Base-by-base conservation (phyloP, 75 land plant species). In the Gnetum montanum region DNA sequence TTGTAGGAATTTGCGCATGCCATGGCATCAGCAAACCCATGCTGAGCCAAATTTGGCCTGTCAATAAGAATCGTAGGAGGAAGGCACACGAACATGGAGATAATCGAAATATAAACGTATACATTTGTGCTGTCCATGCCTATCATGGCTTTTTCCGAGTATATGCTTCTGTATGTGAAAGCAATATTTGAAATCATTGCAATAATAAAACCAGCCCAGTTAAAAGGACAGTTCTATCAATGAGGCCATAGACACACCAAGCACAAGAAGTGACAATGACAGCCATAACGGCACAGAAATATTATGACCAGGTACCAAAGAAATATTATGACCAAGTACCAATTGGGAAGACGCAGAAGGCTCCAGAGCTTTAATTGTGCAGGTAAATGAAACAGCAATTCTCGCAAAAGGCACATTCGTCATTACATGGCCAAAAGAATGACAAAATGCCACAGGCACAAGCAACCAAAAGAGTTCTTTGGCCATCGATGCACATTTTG, bases 111-210 rank as follows among this genome's bases (percentile, higher is more conserved):
- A 60, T 92, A 92, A 5, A 93, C 97, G 72, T 92, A 92, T 26
- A 92, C 56, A 63, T 92, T 92, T 15, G 97, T 92, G 60, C 97
- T 92, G 72, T 92, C 97, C 97, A 92, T 92, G 43, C 77, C 88
- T 33, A 85, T 85, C 74, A n/a, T n/a, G n/a, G n/a, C 76, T 48
- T 73, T 73, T 66, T 73, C 68, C 13, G 76, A 69, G 58, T 69
- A 74, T 40, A 74, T 71, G 51, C 73, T 74, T 24, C 74, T 55
- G 73, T 69, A 74, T 3, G 74, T 74, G 52, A 74, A 74, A 7
- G 73, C 77, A 45, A 69, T 71, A 36, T 74, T 69, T 16, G 76
- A 72, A 6, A 58, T 69, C 77, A 74, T 69, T 50, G 74, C 77
- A 56, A 73, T 74, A 24, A 74, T 34, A 50, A 74, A 74, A 49